phyloP scores from a whole-genome alignment of 2,329 filamentous ascomycete species.

The Fusarium foetens region DNA sequence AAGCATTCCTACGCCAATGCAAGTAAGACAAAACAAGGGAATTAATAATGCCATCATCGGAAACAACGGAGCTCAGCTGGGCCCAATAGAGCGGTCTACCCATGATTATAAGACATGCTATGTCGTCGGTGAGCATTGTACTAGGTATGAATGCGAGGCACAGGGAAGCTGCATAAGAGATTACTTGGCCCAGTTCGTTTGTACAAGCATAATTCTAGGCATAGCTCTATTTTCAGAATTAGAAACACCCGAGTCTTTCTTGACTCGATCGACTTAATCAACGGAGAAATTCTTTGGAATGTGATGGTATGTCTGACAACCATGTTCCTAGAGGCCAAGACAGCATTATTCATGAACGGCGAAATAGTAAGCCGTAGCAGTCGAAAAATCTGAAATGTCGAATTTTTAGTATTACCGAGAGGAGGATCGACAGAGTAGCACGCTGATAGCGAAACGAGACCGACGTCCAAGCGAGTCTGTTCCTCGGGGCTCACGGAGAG shows the following conservation, averaged over 20 bases:
- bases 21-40: background rate
- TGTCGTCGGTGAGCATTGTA: slow-evolving; percentile 9
- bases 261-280: background rate
- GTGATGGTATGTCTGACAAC: slow-evolving; percentile 2
- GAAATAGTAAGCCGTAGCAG: background rate
- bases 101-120: slow-evolving; percentile 7
- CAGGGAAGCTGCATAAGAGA: slow-evolving; percentile 12
- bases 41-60: slow-evolving; percentile 8
- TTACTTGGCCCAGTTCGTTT: background rate
- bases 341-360: slow-evolving; percentile 10
- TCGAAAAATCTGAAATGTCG: slow-evolving; percentile 10
- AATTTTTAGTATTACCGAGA: slow-evolving; percentile 31
- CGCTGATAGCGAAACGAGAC: slow-evolving; percentile 22
- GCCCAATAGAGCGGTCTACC: slow-evolving; percentile 9
- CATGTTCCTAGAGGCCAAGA: slow-evolving; percentile 10
- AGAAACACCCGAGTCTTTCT: background rate
- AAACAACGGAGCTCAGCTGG: slow-evolving; percentile 17
- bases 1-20: background rate
- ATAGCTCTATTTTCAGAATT: slow-evolving; percentile 5
- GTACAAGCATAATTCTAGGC: background rate
- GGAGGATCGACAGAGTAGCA: slow-evolving; percentile 35
- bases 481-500: background rate
- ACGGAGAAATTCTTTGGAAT: slow-evolving; percentile 3
- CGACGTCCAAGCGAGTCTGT: slow-evolving; percentile 12
- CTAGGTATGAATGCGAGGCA: slow-evolving; percentile 8